Evolutionary conservation across 2,329 filamentous ascomycete genomes (phyloP).

Genomic region (Alternaria sp.): DNA sequence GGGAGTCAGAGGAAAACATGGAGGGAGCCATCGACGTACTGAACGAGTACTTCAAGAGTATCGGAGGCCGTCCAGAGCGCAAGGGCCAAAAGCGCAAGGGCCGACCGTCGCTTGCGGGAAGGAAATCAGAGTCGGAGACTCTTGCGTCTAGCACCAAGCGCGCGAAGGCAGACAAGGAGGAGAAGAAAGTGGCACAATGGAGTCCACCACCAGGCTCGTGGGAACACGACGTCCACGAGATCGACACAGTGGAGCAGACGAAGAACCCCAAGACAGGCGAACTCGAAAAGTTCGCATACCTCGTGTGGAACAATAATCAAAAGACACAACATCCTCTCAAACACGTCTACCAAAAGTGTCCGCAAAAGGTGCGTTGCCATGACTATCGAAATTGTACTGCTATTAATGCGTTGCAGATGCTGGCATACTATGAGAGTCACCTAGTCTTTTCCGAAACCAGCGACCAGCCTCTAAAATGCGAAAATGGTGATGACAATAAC

Average conservation of each 20-base stretch:
- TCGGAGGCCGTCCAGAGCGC: slow-evolving; percentile 69
- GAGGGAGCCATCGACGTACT: slow-evolving; percentile 62
- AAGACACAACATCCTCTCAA: slow-evolving; percentile 77
- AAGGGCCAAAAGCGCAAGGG: slow-evolving; percentile 64
- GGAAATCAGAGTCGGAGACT: slow-evolving; percentile 33
- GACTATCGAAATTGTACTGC: too few species aligned
- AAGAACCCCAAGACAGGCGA: slow-evolving; percentile 49
- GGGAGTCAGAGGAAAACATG: slow-evolving; percentile 80
- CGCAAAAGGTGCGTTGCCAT: slow-evolving; percentile 67
- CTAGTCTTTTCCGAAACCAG: slow-evolving; percentile 43
- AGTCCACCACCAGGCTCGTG: slow-evolving; percentile 76
- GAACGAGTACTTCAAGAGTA: slow-evolving; percentile 67
- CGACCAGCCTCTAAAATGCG: slow-evolving; percentile 18
- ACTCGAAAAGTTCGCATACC: slow-evolving; percentile 69
- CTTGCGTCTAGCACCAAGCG: slow-evolving; percentile 36
- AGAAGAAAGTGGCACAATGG: slow-evolving; percentile 61
- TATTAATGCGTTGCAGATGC: slow-evolving; percentile 41
- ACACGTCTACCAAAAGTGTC: slow-evolving; percentile 77
- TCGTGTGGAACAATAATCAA: slow-evolving; percentile 76
- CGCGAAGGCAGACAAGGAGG: slow-evolving; percentile 51
- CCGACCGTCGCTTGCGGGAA: slow-evolving; percentile 31
- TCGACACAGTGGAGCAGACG: slow-evolving; percentile 77
- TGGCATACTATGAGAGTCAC: slow-evolving; percentile 61
- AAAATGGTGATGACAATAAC: slow-evolving; percentile 24
- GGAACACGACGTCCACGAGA: slow-evolving; percentile 75